Percentiles rank a stretch among this genome's conserved stretches.
These are phyloP conservation scores for Brassica balearica DNA, from an alignment of 441 rosid species.

Conservation along the genomic window DNA sequence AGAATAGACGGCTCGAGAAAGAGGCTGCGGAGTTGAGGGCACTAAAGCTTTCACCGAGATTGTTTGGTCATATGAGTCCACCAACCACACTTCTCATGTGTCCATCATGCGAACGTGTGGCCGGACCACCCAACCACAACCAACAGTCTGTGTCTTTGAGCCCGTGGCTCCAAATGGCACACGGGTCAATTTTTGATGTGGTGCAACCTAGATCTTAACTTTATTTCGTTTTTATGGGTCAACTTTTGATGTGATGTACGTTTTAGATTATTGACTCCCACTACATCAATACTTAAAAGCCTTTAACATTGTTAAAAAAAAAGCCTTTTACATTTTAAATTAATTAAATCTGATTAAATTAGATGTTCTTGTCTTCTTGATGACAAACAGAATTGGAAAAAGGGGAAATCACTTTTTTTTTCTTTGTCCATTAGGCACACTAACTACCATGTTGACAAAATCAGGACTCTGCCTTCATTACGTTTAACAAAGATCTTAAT, in stretches of 20 bases:
- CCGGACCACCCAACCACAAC: constrained; percentile 38
- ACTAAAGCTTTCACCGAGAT: constrained; percentile 86
- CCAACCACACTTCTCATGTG: constrained; percentile 96
- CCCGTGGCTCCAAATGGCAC: constrained; percentile 42
- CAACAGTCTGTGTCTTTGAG: constrained; percentile 33
- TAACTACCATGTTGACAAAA: neutral
- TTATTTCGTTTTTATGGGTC: neutral
- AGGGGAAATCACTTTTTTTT: neutral
- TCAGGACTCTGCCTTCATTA: neutral
- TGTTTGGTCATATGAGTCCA: constrained; percentile 92
- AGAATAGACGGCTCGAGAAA: constrained; percentile 84
- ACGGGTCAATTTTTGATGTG: constrained; percentile 34
- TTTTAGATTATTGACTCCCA: constrained; percentile 42
- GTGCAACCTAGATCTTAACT: neutral
- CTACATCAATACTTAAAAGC: constrained; percentile 26
- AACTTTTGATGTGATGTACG: constrained; percentile 18
- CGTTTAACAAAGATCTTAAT: constrained; percentile 1
- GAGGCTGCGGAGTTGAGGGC: constrained; percentile 90
- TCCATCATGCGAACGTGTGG: constrained; percentile 85
- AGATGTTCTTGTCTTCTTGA: constrained; percentile 17
- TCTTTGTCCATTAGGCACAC: neutral
- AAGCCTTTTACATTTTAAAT: neutral
- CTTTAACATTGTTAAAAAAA: neutral
- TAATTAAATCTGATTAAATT: constrained; percentile 22
- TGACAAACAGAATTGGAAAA: neutral